phyloP scores from a whole-genome alignment of 768 basidiomycete species.

The Sistotremastrum suecicum region DNA sequence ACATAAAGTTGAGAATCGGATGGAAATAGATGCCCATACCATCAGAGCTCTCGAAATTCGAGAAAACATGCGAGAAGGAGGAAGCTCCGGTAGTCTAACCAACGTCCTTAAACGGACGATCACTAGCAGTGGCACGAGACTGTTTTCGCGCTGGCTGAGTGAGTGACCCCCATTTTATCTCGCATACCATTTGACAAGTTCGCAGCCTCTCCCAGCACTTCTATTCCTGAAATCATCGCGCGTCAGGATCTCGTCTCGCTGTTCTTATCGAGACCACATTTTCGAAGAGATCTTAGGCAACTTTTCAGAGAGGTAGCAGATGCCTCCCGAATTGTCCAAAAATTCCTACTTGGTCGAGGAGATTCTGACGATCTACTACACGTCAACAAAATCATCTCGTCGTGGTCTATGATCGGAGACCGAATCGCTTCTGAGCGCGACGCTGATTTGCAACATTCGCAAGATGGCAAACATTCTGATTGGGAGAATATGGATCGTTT shows the following conservation, averaged over 20 bases:
- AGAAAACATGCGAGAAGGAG: conserved; percentile 60
- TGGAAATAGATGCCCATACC: conserved; percentile 85
- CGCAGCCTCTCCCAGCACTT: conserved; percentile 76
- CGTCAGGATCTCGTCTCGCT: conserved; percentile 69
- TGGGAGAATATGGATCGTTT: conserved; percentile 46
- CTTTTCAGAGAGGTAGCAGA: conserved; percentile 51
- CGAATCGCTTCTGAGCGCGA: conserved; percentile 36
- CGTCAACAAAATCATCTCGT: conserved; percentile 45
- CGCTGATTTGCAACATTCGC: too few relatives aligned
- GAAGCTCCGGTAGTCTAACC: conserved; percentile 57
- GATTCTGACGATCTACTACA: conserved; percentile 49
- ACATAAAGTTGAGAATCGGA: conserved; percentile 41
- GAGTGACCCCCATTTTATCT: conserved; percentile 14
- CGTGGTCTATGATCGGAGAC: conserved; percentile 40
- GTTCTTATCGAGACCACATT: conserved; percentile 44
- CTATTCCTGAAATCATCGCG: conserved; percentile 51
- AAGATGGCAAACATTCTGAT: conserved; percentile 15
- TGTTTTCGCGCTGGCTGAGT: conserved; percentile 71
- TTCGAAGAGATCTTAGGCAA: conserved; percentile 48
- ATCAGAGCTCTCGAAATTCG: conserved; percentile 80
- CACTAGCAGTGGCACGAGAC: conserved; percentile 63
- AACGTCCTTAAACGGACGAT: conserved; percentile 63
- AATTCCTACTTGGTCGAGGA: conserved; percentile 56
- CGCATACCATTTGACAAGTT: conserved; percentile 5
- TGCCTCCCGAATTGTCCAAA: conserved; percentile 60